Evolutionary conservation across 176 grass and related monocot species (phyloP).

Genomic region (Miscanthus lutarioriparius): DNA sequence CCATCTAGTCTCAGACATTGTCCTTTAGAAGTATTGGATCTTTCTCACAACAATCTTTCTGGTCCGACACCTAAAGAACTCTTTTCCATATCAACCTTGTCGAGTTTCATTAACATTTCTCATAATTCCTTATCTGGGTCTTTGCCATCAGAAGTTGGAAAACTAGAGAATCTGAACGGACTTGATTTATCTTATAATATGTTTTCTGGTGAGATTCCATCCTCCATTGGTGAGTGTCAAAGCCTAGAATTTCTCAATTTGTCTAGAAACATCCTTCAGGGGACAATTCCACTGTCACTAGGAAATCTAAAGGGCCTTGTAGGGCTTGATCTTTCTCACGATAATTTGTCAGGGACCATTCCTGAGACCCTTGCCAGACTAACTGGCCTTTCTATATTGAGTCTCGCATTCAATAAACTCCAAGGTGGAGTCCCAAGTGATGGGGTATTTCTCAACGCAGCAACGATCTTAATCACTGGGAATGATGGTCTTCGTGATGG

Average conservation of each 20-base stretch:
- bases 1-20: constrained; percentile 1
- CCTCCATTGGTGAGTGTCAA: constrained; percentile 33
- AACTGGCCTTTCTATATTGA: too few species aligned
- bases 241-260: constrained; percentile 40
- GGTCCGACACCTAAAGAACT: constrained; percentile 44
- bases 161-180: constrained; percentile 21
- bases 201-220: constrained; percentile 29
- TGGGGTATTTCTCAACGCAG: too few species aligned
- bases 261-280: constrained; percentile 44
- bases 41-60: constrained; percentile 43
- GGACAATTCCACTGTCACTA: constrained; percentile 32
- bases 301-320: constrained; percentile 27
- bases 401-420: too few species aligned
- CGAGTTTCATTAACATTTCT: constrained; percentile 23
- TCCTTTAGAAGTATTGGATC: constrained; percentile 18
- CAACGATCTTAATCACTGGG: too few species aligned
- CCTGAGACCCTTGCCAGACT: too few species aligned
- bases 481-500: too few species aligned
- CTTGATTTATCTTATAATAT: constrained; percentile 40
- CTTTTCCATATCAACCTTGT: constrained; percentile 33
- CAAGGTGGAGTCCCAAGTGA: not conserved
- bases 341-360: constrained; percentile 34
- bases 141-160: constrained; percentile 33
- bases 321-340: constrained; percentile 40
- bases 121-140: constrained; percentile 47